Conservation (phyloP, 495 filamentous ascomycete genomes). For the Podospora conica region DNA sequence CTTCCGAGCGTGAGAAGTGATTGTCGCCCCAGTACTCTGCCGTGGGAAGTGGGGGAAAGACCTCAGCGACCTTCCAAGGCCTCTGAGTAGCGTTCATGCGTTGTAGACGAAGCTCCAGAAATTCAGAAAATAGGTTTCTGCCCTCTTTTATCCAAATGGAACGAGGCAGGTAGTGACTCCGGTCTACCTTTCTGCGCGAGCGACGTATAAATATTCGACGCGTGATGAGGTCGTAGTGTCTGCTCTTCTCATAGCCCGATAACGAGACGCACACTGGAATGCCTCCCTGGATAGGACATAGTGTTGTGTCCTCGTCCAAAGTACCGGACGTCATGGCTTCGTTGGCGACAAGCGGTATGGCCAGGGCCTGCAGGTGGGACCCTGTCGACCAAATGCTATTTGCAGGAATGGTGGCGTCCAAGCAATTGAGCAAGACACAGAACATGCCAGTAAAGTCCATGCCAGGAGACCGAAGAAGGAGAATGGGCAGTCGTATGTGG, state of each 20-base stretch:
- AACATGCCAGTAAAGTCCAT: neutral
- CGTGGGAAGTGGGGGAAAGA: neutral
- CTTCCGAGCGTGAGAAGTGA: no score
- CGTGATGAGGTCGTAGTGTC: neutral
- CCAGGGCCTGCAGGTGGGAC: neutral
- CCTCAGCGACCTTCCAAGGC: neutral
- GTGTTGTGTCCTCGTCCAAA: neutral
- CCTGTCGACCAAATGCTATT: no score
- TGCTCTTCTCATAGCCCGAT: accelerated
- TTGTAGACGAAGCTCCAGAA: neutral
- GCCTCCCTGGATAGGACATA: neutral
- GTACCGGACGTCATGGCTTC: neutral
- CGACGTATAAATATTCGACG: neutral
- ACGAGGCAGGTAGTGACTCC: no score
- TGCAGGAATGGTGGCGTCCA: no score
- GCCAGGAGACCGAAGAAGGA: neutral
- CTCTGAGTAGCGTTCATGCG: no score
- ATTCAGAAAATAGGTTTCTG: no score
- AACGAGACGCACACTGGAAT: neutral
- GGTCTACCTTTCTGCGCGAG: no score
- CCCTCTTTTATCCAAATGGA: no score
- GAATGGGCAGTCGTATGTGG: neutral
- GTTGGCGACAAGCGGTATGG: neutral
- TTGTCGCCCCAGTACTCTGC: no score
- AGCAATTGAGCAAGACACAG: neutral